Conservation (phyloP, 2,329 filamentous ascomycete genomes). For the Boeremia lycopersici region DNA sequence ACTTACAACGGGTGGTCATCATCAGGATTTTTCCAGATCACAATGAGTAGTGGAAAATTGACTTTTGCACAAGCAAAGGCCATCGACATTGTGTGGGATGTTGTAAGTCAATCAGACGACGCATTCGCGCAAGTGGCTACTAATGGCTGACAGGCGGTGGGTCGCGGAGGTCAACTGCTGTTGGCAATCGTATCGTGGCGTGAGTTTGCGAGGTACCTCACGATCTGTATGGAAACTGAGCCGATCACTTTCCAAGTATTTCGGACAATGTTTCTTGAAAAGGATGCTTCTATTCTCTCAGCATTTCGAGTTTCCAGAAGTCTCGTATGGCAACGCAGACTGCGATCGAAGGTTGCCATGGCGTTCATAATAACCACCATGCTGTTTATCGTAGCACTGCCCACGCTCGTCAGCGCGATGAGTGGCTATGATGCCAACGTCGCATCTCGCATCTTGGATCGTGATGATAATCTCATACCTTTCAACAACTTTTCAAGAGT, state of each 20-base stretch:
- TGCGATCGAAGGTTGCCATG: constrained; percentile 19
- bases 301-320: neutral
- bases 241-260: constrained; percentile 19
- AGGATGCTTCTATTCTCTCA: neutral
- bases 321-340: neutral
- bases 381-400: constrained; percentile 16
- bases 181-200: constrained; percentile 18
- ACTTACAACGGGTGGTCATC: constrained; percentile 16
- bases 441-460: constrained; percentile 1
- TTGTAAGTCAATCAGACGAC: constrained; percentile 15
- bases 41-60: constrained; percentile 15
- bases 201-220: constrained; percentile 19
- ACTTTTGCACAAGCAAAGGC: constrained; percentile 23
- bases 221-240: constrained; percentile 18
- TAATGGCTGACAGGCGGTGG: constrained; percentile 12
- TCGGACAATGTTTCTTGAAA: constrained; percentile 17
- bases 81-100: constrained; percentile 27
- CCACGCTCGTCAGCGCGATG: constrained; percentile 23
- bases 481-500: neutral
- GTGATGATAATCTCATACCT: neutral
- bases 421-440: constrained; percentile 18
- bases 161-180: constrained; percentile 24
- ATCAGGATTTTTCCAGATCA: constrained; percentile 27
- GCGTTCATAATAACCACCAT: constrained; percentile 16
- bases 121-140: neutral